Evolutionary conservation across 1,139 yeast genomes (phyloP).

Genomic region (Debaryomyces subglobosus): DNA sequence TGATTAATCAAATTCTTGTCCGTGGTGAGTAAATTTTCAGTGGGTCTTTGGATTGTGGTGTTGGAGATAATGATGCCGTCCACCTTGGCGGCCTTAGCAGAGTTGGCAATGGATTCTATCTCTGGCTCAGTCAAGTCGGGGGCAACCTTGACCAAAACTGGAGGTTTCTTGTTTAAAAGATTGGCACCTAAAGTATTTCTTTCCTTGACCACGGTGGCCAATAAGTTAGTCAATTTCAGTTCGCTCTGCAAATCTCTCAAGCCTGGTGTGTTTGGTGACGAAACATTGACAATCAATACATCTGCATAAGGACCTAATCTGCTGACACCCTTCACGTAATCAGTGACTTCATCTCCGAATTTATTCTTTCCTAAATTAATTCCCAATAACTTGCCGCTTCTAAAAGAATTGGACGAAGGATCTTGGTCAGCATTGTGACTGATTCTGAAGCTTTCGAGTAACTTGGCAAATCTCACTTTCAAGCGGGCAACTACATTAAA

Average conservation of each 20-base stretch:
- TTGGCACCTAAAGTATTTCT: slow-evolving; percentile 50
- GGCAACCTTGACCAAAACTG: slow-evolving; percentile 86
- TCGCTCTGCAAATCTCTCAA: slow-evolving; percentile 84
- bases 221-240: slow-evolving; percentile 65
- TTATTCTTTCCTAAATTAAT: slow-evolving; percentile 92
- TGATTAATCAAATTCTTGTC: slow-evolving; percentile 50
- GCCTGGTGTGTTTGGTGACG: slow-evolving; percentile 97
- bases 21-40: slow-evolving; percentile 48
- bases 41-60: slow-evolving; percentile 85
- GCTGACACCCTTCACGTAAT: slow-evolving; percentile 82
- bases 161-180: slow-evolving; percentile 56
- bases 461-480: slow-evolving; percentile 57
- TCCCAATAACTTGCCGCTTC: slow-evolving; percentile 69
- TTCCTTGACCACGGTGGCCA: slow-evolving; percentile 65
- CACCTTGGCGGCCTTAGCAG: slow-evolving; percentile 75
- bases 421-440: slow-evolving; percentile 26
- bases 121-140: slow-evolving; percentile 89
- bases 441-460: slow-evolving; percentile 24
- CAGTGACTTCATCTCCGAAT: slow-evolving; percentile 84
- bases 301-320: slow-evolving; percentile 85
- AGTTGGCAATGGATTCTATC: slow-evolving; percentile 77
- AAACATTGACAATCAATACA: slow-evolving; percentile 87
- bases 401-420: slow-evolving; percentile 57
- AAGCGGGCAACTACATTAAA: slow-evolving; percentile 68
- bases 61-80: slow-evolving; percentile 94